phyloP scores from a whole-genome alignment of 73 alveolate genomes.

The Blepharisma japonicum region DNA sequence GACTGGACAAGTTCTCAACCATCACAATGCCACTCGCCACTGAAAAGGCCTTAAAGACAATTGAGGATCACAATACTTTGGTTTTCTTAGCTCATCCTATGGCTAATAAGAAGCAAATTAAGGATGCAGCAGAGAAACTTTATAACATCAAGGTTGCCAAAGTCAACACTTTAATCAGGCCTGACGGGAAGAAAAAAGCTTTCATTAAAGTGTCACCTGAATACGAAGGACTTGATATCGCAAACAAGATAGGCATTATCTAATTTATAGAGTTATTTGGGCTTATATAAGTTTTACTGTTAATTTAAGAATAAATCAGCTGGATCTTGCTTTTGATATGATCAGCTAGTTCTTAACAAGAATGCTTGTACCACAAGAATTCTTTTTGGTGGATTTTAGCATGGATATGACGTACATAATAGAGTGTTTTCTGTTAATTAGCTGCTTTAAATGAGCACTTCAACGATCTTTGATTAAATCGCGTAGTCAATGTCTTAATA shows the following conservation, averaged over 20 bases:
- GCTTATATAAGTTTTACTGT: no score
- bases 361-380: no score
- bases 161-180: slow-evolving; percentile 59
- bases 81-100: slow-evolving; percentile 51
- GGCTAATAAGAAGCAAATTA: slow-evolving; percentile 54
- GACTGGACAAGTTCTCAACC: slow-evolving; percentile 57
- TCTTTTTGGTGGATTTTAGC: no score
- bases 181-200: slow-evolving; percentile 65
- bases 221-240: slow-evolving; percentile 60
- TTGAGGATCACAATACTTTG: slow-evolving; percentile 62
- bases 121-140: slow-evolving; percentile 52
- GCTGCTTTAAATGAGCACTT: no score
- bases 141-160: slow-evolving; percentile 44
- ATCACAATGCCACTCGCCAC: slow-evolving; percentile 58
- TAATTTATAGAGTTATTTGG: slow-evolving; percentile 11
- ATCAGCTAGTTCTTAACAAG: no score
- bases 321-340: no score
- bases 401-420: no score
- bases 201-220: slow-evolving; percentile 44
- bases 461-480: no score
- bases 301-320: no score
- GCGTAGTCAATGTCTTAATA: no score
- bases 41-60: slow-evolving; percentile 57
- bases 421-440: no score
- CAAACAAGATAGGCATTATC: slow-evolving; percentile 63